A percentile compares a stretch with the other conserved stretches of the same genome.
phyloP scores from a whole-genome alignment of 208 protist species.

The Leishmania major region DNA sequence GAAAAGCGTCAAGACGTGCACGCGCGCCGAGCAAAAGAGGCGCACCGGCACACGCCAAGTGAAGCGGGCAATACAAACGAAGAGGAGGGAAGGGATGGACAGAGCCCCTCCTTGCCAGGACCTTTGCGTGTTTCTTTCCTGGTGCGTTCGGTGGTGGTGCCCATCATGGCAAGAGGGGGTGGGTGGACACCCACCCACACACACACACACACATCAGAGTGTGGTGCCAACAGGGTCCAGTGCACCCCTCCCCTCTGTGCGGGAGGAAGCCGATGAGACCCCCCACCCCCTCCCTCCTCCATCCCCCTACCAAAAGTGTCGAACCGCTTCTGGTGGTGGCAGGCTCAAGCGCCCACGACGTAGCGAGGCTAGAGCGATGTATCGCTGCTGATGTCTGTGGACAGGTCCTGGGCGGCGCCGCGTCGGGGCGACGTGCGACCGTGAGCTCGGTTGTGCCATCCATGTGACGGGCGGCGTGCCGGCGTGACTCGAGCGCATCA shows the following conservation, averaged over 20 bases:
- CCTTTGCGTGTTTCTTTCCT: too few relatives aligned
- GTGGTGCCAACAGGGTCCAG: neutral
- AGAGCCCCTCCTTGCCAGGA: too few relatives aligned
- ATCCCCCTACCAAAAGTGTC: too few relatives aligned
- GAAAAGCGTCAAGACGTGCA: neutral
- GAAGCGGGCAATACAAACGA: neutral
- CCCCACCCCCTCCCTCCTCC: neutral
- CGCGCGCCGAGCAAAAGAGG: too few relatives aligned
- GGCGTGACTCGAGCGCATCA: neutral
- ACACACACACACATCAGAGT: neutral
- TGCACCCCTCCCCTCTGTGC: neutral
- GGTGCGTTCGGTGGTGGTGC: neutral
- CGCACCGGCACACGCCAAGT: neutral
- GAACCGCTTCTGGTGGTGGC: neutral
- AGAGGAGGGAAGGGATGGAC: neutral
- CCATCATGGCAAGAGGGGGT: neutral
- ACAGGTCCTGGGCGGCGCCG: neutral
- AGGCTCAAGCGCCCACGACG: neutral
- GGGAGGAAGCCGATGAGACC: neutral
- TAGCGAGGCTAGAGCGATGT: neutral
- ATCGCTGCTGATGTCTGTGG: neutral
- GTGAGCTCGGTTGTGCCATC: neutral
- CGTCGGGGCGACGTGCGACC: neutral
- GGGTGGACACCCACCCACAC: too few relatives aligned
- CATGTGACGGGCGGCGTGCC: neutral